Conservation (phyloP, 129 eudicot species). For the Tagetes erecta region DNA sequence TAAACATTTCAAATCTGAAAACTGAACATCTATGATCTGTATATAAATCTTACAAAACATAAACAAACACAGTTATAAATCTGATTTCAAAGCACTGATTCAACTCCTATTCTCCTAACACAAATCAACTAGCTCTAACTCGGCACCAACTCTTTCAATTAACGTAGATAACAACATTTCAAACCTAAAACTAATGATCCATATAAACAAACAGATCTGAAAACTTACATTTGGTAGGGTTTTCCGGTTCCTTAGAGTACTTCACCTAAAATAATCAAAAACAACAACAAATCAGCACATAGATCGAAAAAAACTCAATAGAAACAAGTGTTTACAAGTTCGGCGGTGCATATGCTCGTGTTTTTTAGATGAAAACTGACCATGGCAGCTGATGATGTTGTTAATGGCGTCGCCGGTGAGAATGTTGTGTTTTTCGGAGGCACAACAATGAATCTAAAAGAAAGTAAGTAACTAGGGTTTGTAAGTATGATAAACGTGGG, state of each 20-base stretch:
- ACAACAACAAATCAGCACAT: not conserved
- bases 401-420: constrained; percentile 11
- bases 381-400: constrained; percentile 14
- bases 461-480: constrained; percentile 28
- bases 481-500: constrained; percentile 7
- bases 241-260: constrained; percentile 56
- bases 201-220: not conserved
- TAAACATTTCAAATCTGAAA: not conserved
- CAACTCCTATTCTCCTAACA: too few relatives aligned
- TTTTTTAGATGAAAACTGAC: not conserved
- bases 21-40: not conserved
- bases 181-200: not conserved
- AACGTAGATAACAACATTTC: too few relatives aligned
- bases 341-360: not conserved
- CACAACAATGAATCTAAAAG: constrained; percentile 26
- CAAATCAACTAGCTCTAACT: too few relatives aligned
- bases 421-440: constrained; percentile 34
- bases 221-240: constrained; percentile 52
- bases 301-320: not conserved
- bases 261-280: constrained; percentile 38
- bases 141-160: too few relatives aligned
- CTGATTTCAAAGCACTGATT: too few relatives aligned
- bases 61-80: too few relatives aligned
- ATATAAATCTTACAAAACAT: too few relatives aligned
- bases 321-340: not conserved